A percentile compares a stretch with the other conserved stretches of the same genome.
phyloP scores from a whole-genome alignment of 805 yeast genomes.

The Lachancea quebecensis region DNA sequence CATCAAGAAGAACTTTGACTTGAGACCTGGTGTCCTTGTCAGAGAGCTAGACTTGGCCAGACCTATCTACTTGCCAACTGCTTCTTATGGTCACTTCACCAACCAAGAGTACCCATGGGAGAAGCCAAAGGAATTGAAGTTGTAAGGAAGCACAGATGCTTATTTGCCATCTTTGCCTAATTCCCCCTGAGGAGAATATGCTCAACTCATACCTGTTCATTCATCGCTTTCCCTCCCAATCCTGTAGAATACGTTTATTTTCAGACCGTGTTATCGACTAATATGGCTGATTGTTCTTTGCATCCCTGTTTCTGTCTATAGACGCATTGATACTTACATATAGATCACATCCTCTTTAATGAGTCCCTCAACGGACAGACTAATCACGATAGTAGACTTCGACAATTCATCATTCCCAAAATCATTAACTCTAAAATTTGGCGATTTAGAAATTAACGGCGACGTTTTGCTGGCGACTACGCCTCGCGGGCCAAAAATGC shows the following conservation, averaged over 20 bases:
- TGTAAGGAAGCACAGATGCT: slow-evolving; percentile 37
- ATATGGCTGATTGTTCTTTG: slow-evolving; percentile 5
- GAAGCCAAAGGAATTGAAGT: slow-evolving; percentile 76
- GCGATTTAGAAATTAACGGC: too few species aligned
- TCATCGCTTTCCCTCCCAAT: slow-evolving; percentile 1
- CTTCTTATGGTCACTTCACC: slow-evolving; percentile 99
- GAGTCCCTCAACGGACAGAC: slow-evolving; percentile 10
- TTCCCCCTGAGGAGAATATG: neutral
- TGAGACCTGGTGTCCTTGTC: slow-evolving; percentile 99
- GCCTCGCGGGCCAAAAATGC: too few species aligned
- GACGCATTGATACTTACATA: slow-evolving; percentile 8
- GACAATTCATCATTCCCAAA: too few species aligned
- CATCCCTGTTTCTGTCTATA: slow-evolving; percentile 7
- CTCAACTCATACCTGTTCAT: slow-evolving; percentile 2
- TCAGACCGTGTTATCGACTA: slow-evolving; percentile 2
- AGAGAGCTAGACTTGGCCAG: slow-evolving; percentile 95
- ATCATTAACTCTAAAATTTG: too few species aligned
- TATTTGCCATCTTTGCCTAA: too few species aligned
- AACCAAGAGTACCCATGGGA: slow-evolving; percentile 99
- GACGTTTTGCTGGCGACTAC: too few species aligned
- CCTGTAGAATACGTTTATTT: slow-evolving; percentile 6
- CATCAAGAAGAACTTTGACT: slow-evolving; percentile 90
- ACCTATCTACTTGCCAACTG: slow-evolving; percentile 98
- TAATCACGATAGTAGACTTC: too few species aligned
- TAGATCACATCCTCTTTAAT: slow-evolving; percentile 4